Evolutionary conservation across 179 eudicot species (phyloP).

Genomic region (Kewa caespitosa): DNA sequence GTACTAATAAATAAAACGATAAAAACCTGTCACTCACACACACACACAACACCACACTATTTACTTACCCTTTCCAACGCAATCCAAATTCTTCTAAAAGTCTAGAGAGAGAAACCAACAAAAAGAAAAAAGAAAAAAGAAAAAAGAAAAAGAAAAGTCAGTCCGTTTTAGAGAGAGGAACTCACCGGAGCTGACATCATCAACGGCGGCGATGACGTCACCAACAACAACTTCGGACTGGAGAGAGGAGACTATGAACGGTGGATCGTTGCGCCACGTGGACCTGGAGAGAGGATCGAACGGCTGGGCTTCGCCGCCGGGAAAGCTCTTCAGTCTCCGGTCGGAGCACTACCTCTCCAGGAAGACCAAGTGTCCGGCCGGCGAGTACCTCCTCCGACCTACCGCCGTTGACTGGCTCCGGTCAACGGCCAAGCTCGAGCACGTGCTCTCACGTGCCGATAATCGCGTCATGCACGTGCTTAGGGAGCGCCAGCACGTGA

Average conservation of each 20-base stretch:
- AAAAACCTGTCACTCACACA: no score
- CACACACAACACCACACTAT: no score
- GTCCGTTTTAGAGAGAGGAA: background rate
- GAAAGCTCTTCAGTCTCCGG: slow-evolving; percentile 64
- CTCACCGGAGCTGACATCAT: background rate
- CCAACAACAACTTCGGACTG: slow-evolving; percentile 29
- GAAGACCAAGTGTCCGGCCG: slow-evolving; percentile 55
- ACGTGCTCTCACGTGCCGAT: slow-evolving; percentile 65
- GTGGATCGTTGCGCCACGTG: slow-evolving; percentile 70
- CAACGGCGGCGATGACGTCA: slow-evolving; percentile 7
- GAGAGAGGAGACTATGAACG: slow-evolving; percentile 57
- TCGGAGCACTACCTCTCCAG: slow-evolving; percentile 46
- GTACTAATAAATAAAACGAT: no score
- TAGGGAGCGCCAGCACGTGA: slow-evolving; percentile 23
- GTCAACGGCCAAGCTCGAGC: slow-evolving; percentile 56
- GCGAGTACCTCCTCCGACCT: slow-evolving; percentile 55
- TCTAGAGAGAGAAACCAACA: background rate
- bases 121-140: background rate
- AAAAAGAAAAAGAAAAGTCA: background rate
- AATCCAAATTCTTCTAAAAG: background rate
- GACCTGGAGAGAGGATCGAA: slow-evolving; percentile 67
- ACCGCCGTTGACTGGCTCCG: slow-evolving; percentile 90
- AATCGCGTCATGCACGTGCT: slow-evolving; percentile 62
- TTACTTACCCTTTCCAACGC: no score
- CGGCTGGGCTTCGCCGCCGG: slow-evolving; percentile 96